These are phyloP conservation scores for Rhodofomes roseus DNA, from an alignment of 1,284 basidiomycete species.

Conservation along the genomic window DNA sequence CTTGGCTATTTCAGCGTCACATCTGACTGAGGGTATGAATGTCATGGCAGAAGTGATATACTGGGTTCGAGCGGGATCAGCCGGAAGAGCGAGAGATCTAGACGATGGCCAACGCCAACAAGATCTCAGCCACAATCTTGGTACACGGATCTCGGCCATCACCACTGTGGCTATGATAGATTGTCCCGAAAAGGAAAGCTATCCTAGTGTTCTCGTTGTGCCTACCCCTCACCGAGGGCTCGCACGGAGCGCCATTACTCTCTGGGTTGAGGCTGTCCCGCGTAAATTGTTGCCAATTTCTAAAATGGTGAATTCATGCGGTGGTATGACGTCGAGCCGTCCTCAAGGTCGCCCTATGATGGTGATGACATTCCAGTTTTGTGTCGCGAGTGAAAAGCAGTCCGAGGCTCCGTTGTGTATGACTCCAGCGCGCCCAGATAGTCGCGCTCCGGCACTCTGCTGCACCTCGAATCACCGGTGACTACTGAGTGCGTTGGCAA, in stretches of 20 bases:
- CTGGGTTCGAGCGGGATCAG: neutral
- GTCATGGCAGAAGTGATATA: neutral
- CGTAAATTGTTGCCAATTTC: neutral
- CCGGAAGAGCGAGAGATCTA: neutral
- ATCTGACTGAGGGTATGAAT: no score
- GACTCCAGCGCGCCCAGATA: neutral
- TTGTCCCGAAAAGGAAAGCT: neutral
- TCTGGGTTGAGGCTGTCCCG: neutral
- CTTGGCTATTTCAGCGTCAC: no score
- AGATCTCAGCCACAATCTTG: neutral
- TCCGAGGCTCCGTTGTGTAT: neutral
- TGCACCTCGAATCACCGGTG: neutral
- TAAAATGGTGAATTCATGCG: neutral
- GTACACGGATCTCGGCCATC: neutral
- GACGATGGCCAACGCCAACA: neutral
- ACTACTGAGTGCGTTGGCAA: neutral
- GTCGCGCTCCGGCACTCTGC: neutral
- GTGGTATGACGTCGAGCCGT: neutral
- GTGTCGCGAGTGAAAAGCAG: neutral
- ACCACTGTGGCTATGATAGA: neutral
- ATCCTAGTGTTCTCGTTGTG: neutral
- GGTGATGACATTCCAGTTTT: neutral
- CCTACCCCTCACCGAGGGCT: neutral
- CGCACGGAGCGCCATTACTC: neutral
- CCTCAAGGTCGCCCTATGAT: neutral